Base-by-base conservation (phyloP, 257 asterid species). In the Primulina huaijiensis region DNA sequence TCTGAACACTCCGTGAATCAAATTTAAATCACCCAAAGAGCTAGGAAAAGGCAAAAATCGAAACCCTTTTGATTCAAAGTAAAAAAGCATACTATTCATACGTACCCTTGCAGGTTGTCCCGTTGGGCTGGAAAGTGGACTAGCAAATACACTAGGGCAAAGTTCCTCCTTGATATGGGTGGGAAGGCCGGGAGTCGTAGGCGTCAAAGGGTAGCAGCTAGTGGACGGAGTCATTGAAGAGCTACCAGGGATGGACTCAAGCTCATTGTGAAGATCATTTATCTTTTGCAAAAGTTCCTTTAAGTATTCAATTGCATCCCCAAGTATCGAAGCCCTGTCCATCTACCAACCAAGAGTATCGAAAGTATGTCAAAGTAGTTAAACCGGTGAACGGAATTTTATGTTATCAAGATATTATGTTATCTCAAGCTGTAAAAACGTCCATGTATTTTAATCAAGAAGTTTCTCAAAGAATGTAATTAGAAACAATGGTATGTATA, bases 151-250 rank as follows among this genome's bases (percentile, higher is more conserved):
- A 73, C 86, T 81, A 0, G 89, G 89, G 77, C 85, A 79, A 43
- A 85, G 84, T 81, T 89, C 96, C 69, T 89, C 92, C 73, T 87
- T 87, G 75, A 89, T 79, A 8, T 83, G 84, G 65, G 73, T 1
- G 2, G 94, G 78, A 19, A 84, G 65, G 46, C 85, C 81, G 0
- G 87, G 74, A 10, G 83, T 72, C 6, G 91, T 78, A 2, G 94
- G 96, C 1, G 94, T 85, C 56, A 82, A 55, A 5, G 92, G 69
- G 31, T 64, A 43, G 57, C 9, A 38, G 69, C 37, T 40, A 19
- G 70, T 11, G 10, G 70, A 12, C 1, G 70, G 56, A 11, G 72
- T 19, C 38, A 19, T 16, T n/a, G 72, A 68, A 57, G 63, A 52
- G 23, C 62, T 3, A 57, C 63, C 21, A 7, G 72, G 62, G 40